Evolutionary conservation across 179 eudicot genomes (phyloP), one percentile per base, ranked within the genome.

Genomic region (Actinidia chinensis): DNA sequence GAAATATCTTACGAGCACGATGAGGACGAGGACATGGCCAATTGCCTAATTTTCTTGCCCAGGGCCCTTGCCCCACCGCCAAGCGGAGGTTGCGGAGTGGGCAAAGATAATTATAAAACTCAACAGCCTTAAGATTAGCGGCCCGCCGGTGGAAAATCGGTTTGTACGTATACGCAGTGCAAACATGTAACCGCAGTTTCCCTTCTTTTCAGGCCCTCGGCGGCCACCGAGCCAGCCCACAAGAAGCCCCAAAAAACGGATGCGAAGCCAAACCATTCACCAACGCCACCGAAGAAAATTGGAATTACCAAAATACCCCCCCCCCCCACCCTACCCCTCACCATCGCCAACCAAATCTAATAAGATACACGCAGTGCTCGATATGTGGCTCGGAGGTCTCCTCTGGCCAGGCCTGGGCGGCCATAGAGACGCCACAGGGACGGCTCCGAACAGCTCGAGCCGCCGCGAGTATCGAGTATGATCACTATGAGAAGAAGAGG

Each of bases 371-470:
- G 93, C n/a, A 89, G 87, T 92, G 97, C 51, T 86, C 92, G 8
- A 86, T 89, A 17, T 92, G 97, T 20, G 93, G 97, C n/a, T 78
- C 93, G 0, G 93, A 91, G 81, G 91, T 92, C 69, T 78, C 90
- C 0, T 89, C 97, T 1, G 97, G 97, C 6, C 97, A 92, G 71
- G 97, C 97, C 0, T 92, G 44, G 97, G 97, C 0, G 97, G 97
- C 2, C 97, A 92, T 64, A 92, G 97, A 83, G 97, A 78, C 76
- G 91, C 40, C 97, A 92, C 70, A 82, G 97, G 79, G n/a, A 40
- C 55, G 18, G 22, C 64, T 2, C 68, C 78, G 6, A 60, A 7
- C 43, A n/a, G 4, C 71, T 11, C 64, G 20, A 48, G 43, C 36
- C 71, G 6, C 79, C 60, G 25, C 56, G 14, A 48, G 50, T 23